These are phyloP conservation scores for Kwoniella bestiolae DNA, from an alignment of 768 basidiomycete species.

Conservation along the genomic window DNA sequence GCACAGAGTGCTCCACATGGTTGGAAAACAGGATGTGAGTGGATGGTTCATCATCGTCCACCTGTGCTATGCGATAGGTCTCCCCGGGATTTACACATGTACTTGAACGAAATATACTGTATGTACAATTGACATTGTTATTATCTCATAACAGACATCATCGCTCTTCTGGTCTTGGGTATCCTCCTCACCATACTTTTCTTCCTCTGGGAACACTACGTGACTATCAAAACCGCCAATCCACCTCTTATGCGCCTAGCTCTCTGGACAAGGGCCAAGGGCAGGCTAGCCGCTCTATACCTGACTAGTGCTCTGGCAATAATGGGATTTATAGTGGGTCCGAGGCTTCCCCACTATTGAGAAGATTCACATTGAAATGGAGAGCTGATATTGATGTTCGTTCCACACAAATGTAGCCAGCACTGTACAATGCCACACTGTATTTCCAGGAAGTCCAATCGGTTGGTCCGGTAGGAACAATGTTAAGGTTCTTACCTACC, in stretches of 20 bases:
- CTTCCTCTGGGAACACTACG: constrained; percentile 68
- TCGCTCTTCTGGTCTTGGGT: constrained; percentile 69
- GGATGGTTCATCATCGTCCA: too few relatives aligned
- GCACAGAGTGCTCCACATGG: constrained; percentile 66
- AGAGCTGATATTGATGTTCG: too few relatives aligned
- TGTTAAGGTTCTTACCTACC: constrained; percentile 41
- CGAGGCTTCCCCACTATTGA: background rate
- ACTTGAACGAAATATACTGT: too few relatives aligned
- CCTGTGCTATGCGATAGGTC: too few relatives aligned
- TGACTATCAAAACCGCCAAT: constrained; percentile 60
- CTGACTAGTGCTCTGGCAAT: constrained; percentile 45
- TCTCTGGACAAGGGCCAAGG: constrained; percentile 53
- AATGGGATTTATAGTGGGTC: constrained; percentile 48
- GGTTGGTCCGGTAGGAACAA: constrained; percentile 15
- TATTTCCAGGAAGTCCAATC: constrained; percentile 24
- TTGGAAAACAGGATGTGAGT: constrained; percentile 68
- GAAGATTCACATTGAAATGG: background rate
- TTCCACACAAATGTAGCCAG: too few relatives aligned
- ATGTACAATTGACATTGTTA: background rate
- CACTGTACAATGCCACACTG: constrained; percentile 25
- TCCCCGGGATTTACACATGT: too few relatives aligned
- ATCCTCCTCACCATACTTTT: constrained; percentile 66
- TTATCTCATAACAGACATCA: constrained; percentile 64
- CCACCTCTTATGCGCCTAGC: constrained; percentile 53
- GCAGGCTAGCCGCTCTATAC: constrained; percentile 45